Percentiles rank a stretch among this genome's conserved stretches.
These are phyloP conservation scores for Kuraishia ogatae DNA, from an alignment of 805 yeast species.

Conservation along the genomic window DNA sequence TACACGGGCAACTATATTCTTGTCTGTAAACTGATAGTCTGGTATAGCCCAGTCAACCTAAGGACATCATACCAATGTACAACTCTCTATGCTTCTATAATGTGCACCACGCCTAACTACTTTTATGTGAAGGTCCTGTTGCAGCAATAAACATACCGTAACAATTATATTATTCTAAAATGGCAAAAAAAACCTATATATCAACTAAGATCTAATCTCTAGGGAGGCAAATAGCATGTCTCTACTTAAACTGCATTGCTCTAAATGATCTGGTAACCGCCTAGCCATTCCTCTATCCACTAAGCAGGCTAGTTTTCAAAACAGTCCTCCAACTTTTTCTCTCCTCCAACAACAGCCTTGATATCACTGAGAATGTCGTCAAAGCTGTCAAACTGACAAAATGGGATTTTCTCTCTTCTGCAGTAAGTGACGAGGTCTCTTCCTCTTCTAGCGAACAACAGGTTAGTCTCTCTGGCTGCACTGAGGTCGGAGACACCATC, in stretches of 20 bases:
- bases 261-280: too few relatives aligned
- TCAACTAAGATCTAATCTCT: not conserved
- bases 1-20: not conserved
- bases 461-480: conserved; percentile 92
- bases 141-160: not conserved
- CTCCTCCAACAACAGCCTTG: conserved; percentile 41
- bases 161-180: not conserved
- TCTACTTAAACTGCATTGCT: too few relatives aligned
- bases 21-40: not conserved
- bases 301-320: not conserved
- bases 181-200: not conserved
- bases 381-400: conserved; percentile 72
- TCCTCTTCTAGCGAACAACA: conserved; percentile 89
- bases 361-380: conserved; percentile 63
- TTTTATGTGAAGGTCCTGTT: not conserved
- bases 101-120: too few relatives aligned
- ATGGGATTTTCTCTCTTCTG: conserved; percentile 71
- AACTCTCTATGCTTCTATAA: too few relatives aligned
- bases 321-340: conserved; percentile 12
- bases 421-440: conserved; percentile 85
- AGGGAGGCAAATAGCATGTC: not conserved
- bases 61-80: too few relatives aligned
- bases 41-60: too few relatives aligned
- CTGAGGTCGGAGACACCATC: conserved; percentile 95
- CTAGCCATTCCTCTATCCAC: too few relatives aligned